Evolutionary conservation across 192 early-diverging fungal genomes (phyloP), one percentile per base, ranked within the genome.

Genomic region (Gonapodya prolifera): DNA sequence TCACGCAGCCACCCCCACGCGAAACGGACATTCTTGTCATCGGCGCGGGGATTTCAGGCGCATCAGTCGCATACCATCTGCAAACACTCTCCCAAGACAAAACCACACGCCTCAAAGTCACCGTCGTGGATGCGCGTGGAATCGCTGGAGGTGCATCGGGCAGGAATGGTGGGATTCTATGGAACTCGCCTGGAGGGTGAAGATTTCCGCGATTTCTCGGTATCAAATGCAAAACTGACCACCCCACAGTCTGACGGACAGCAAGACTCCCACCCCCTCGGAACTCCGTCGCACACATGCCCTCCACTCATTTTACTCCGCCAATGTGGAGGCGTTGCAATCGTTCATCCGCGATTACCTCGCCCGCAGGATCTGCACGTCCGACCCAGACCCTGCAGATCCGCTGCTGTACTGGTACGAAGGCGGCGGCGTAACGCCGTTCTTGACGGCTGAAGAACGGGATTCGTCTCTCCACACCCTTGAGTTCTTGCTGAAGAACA

Each of bases 101-200:
- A 30, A 69, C 8, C 45, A 73, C 23, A 16, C 70, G 82, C 36
- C 77, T 84, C 31, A 70, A 78, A n/a, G 78, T 89, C 33, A 83
- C 82, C 2, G 80, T 87, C 0, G 17, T 86, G 16, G 88, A 89
- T 2, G 81, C 84, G 34, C 74, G 88, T 28, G 80, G 79, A 13
- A 35, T 89, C 1, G 78, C 84, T 23, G 83, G 80, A 28, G 88
- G 88, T 29, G 88, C 88, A 23, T 86, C 88, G 16, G 88, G 88
- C 1, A 78, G 88, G 17, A 89, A 89, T 76, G 88, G 88, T 31
- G 87, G 85, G 0, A 78, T 86, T 34, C 34, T 84, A 16, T 76
- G 81, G 45, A 61, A 61, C 45, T 61, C 45, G 45, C 8, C 8
- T 23, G 45, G 45, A 61, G 45, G 45, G 45, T 61, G 8, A 61